phyloP scores from a whole-genome alignment of 306 rosid species.

The Quercus suber region DNA sequence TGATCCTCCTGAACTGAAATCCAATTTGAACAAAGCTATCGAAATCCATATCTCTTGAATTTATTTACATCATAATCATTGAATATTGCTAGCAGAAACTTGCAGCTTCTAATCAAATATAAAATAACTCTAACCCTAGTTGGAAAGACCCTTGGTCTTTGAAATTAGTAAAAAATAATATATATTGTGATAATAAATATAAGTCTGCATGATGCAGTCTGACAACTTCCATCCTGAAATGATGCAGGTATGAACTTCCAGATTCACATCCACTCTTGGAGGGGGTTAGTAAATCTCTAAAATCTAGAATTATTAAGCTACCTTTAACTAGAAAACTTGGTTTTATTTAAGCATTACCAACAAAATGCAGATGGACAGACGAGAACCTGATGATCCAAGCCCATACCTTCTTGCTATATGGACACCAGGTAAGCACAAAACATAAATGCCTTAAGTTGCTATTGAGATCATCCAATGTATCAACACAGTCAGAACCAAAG shows the following conservation, averaged over 20 bases:
- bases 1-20: neutral
- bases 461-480: conserved; percentile 3
- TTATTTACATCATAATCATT: neutral
- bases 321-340: conserved; percentile 12
- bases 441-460: conserved; percentile 3
- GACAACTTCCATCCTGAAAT: conserved; percentile 19
- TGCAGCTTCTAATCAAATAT: conserved; percentile 5
- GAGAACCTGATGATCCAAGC: conserved; percentile 93
- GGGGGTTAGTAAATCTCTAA: conserved; percentile 47
- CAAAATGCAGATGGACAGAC: conserved; percentile 63
- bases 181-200: neutral
- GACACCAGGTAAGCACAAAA: conserved; percentile 73
- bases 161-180: neutral
- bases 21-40: neutral
- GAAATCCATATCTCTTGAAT: neutral
- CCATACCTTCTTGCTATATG: conserved; percentile 97
- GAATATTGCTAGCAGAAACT: conserved; percentile 12
- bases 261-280: conserved; percentile 89
- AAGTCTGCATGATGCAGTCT: conserved; percentile 16
- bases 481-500: conserved; percentile 5
- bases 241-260: conserved; percentile 92
- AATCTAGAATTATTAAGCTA: conserved; percentile 8
- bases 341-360: conserved; percentile 17
- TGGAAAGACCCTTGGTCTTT: neutral
- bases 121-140: neutral